These are phyloP conservation scores for Leishmania guyanensis DNA, from an alignment of 208 protist species.

Conservation along the genomic window DNA sequence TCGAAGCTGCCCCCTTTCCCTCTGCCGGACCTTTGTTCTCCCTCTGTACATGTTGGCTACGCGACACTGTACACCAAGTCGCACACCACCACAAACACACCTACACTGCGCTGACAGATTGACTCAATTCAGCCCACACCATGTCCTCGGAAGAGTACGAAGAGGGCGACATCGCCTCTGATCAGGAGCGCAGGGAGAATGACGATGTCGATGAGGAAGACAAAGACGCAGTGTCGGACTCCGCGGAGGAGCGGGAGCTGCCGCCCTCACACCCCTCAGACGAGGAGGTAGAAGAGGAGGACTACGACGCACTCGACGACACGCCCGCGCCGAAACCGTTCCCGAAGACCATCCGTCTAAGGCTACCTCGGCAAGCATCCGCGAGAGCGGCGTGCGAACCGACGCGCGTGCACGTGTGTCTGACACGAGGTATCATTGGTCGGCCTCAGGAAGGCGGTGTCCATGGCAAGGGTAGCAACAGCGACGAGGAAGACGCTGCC, in stretches of 20 bases:
- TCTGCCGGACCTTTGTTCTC: not conserved
- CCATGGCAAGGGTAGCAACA: not conserved
- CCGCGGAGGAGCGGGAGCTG: conserved; percentile 10
- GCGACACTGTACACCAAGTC: not conserved
- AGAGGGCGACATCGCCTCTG: not conserved
- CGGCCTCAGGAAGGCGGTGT: not conserved
- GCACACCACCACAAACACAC: not conserved
- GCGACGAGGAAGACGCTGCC: conserved; percentile 3
- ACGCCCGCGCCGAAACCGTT: conserved; percentile 23
- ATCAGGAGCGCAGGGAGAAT: not conserved
- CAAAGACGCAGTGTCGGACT: not conserved
- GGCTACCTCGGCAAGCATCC: conserved; percentile 5
- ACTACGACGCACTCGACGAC: conserved; percentile 11
- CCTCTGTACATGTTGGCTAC: not conserved
- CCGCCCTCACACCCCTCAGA: not conserved
- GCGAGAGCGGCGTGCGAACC: not conserved
- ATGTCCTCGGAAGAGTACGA: conserved; percentile 20
- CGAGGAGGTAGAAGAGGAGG: conserved; percentile 24
- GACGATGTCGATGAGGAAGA: conserved; percentile 34
- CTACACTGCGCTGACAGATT: not conserved
- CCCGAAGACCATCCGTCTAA: conserved; percentile 14
- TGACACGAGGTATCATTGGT: conserved; percentile 25
- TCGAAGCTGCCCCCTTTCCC: not conserved
- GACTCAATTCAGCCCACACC: not conserved
- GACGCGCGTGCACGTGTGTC: conserved; percentile 27